Evolutionary conservation across 768 basidiomycete genomes (phyloP), one percentile per base, ranked within the genome.

Genomic region (Megacollybia marginata): DNA sequence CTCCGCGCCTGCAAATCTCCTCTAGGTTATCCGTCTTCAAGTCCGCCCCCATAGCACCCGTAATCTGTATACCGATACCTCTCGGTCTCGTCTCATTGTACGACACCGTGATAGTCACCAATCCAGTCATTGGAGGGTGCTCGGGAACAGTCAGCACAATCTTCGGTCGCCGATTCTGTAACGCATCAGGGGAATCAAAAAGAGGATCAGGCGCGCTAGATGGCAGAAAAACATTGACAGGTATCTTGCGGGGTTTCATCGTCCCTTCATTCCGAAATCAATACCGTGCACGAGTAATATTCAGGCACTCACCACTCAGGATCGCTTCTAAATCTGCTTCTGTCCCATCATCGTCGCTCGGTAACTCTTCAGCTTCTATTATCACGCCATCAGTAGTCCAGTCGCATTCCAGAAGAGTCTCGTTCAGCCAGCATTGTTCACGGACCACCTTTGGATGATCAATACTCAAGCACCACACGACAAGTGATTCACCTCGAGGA

Each of bases 351-450:
- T 51, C 59, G 12, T 72, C 70, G 11, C 69, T 62, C 1, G 55
- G 56, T 1, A 56, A 49, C 7, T 54, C 43, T 11, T 69, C 61
- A 10, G 54, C 57, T 8, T 60, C 60, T 13, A 55, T 50, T 32
- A 62, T 58, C 12, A 69, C 52, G 9, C 68, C 71, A 57, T 88
- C 85, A 4, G 79, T 70, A 23, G 64, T 62, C 88, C 89, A 92
- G 11, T 75, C 65, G 42, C 77, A 80, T 42, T 75, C 72, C 4
- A 68, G 57, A 18, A 92, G 62, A n/a, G 74, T 73, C 57, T 85
- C 85, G 58, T 91, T 92, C 15, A 91, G 59, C 89, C 89, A 92
- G 57, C 83, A 86, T 64, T 91, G 89, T 52, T 91, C 88, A 51
- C 77, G 74, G 5, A 91, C 85, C 57, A 92, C 75, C 83, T 87